phyloP scores from a whole-genome alignment of 116 monocot species.

The Posidonia oceanica region DNA sequence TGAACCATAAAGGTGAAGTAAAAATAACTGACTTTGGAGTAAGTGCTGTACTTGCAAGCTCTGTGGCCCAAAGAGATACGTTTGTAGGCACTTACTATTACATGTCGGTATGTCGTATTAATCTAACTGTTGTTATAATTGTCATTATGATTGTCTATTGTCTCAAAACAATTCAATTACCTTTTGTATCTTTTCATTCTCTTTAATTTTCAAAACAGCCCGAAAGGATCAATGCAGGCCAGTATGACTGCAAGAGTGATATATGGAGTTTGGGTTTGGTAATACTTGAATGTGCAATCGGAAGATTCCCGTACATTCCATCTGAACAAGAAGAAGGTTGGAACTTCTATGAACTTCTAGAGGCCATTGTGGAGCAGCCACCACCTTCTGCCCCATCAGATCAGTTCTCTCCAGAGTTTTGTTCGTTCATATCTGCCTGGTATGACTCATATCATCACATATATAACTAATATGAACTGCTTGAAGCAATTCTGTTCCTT shows the following conservation, averaged over 20 bases:
- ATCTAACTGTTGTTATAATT: background rate
- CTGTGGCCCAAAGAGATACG: constrained; percentile 91
- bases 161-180: background rate
- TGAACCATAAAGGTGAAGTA: constrained; percentile 93
- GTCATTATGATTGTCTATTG: background rate
- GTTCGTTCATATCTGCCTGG: constrained; percentile 95
- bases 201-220: constrained; percentile 33
- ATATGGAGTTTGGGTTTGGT: constrained; percentile 98
- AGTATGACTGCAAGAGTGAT: constrained; percentile 92
- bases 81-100: constrained; percentile 97
- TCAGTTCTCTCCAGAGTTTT: constrained; percentile 98
- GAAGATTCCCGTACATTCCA: constrained; percentile 77
- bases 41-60: constrained; percentile 76
- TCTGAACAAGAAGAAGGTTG: constrained; percentile 63
- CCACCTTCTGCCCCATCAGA: constrained; percentile 85
- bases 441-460: constrained; percentile 18
- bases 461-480: background rate
- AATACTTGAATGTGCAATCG: constrained; percentile 94
- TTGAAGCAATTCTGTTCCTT: background rate
- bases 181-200: background rate
- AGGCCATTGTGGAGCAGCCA: constrained; percentile 85
- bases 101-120: constrained; percentile 70
- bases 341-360: constrained; percentile 90
- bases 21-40: constrained; percentile 99
- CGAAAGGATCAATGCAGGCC: constrained; percentile 81